phyloP scores from a whole-genome alignment of 2,329 filamentous ascomycete species.

The Fusarium nelsonii region DNA sequence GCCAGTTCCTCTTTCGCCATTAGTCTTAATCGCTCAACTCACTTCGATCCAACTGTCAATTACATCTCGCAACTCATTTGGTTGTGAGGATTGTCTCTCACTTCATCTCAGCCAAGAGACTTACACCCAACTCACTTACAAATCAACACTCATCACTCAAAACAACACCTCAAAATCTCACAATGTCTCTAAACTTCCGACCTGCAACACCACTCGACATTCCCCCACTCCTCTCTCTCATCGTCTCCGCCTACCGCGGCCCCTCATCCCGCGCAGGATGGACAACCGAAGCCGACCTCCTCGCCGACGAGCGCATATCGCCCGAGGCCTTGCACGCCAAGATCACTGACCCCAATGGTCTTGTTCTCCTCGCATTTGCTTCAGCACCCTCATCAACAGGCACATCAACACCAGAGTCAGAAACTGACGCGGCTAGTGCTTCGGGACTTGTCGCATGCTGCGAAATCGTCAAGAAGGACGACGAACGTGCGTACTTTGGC shows the following conservation, averaged over 20 bases:
- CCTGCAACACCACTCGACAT: conserved; percentile 51
- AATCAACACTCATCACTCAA: not conserved
- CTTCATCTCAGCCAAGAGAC: not conserved
- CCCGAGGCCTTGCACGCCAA: conserved; percentile 53
- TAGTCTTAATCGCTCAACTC: not conserved
- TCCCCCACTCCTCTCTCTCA: conserved; percentile 53
- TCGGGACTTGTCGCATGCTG: conserved; percentile 57
- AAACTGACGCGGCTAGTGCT: conserved; percentile 33
- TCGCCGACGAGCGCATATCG: conserved; percentile 60
- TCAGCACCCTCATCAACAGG: conserved; percentile 1
- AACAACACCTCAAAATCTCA: not conserved
- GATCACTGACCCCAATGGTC: conserved; percentile 54
- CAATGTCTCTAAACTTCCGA: conserved; percentile 37
- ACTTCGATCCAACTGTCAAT: not conserved
- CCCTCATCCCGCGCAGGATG: conserved; percentile 57
- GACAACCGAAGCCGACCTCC: conserved; percentile 62
- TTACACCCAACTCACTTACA: not conserved
- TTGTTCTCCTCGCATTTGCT: conserved; percentile 54
- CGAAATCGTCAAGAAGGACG: conserved; percentile 53
- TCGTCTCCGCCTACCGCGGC: conserved; percentile 61
- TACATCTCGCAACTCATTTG: not conserved
- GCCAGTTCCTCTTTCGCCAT: not conserved
- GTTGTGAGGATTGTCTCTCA: not conserved
- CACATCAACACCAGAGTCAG: conserved; percentile 26
- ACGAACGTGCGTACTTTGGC: conserved; percentile 58